Conservation (phyloP, 345 rosid species). For the Hibiscus trionum region DNA sequence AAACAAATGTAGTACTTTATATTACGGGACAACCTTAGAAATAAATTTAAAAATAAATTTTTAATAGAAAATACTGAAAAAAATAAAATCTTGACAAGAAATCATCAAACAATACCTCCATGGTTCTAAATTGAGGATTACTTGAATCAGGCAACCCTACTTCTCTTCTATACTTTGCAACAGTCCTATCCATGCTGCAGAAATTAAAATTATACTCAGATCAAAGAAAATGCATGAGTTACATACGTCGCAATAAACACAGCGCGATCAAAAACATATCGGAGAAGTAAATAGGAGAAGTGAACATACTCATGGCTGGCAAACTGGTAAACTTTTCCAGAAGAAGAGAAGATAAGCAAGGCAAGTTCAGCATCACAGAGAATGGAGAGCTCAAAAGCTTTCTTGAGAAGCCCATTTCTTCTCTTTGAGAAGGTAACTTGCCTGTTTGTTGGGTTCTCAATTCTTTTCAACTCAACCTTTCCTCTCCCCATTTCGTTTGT, state of each 20-base stretch:
- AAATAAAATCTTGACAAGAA: background rate
- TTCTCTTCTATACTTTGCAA: conserved; percentile 35
- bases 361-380: conserved; percentile 65
- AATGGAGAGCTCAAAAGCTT: conserved; percentile 59
- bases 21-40: too few species aligned
- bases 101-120: conserved; percentile 30
- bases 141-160: conserved; percentile 26
- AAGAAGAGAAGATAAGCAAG: conserved; percentile 42
- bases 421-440: conserved; percentile 68
- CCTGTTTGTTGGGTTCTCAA: conserved; percentile 51
- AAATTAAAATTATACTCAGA: background rate
- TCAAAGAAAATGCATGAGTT: too few species aligned
- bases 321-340: conserved; percentile 45
- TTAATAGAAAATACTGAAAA: background rate
- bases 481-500: conserved; percentile 48
- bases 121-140: conserved; percentile 17
- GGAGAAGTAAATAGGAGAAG: background rate
- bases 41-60: too few species aligned
- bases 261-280: background rate
- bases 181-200: conserved; percentile 40
- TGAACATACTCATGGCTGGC: conserved; percentile 40
- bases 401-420: conserved; percentile 51
- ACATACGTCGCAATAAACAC: background rate
- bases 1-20: too few species aligned
- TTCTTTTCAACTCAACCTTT: conserved; percentile 52